Evolutionary conservation across 2,329 filamentous ascomycete genomes (phyloP).

Genomic region (Fusarium agapanthi): DNA sequence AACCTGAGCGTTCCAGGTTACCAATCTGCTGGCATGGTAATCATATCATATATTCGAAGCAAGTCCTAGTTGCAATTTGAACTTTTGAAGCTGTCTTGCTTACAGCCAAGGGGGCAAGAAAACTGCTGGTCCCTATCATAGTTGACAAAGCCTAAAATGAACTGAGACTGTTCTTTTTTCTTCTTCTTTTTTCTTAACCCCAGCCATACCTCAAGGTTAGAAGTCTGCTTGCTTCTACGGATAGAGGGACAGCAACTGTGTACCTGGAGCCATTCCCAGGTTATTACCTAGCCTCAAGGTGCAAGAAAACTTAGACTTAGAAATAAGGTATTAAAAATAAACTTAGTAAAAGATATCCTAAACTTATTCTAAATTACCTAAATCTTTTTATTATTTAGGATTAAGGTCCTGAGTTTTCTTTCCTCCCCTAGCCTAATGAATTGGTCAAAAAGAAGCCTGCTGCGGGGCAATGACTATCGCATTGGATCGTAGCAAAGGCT

Average conservation of each 20-base stretch:
- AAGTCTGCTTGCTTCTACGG: neutral
- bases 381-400: too few relatives aligned
- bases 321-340: too few relatives aligned
- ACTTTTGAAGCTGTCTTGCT: neutral
- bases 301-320: too few relatives aligned
- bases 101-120: neutral
- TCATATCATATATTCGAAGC: neutral
- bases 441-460: neutral
- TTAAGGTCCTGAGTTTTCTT: too few relatives aligned
- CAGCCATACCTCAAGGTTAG: neutral
- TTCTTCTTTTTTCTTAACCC: neutral
- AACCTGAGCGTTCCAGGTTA: neutral
- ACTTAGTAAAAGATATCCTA: too few relatives aligned
- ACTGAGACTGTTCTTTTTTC: neutral
- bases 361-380: too few relatives aligned
- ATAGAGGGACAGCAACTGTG: neutral
- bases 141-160: neutral
- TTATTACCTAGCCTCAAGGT: too few relatives aligned
- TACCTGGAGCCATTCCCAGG: neutral
- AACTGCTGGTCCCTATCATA: neutral
- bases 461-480: conserved; percentile 13
- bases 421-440: neutral
- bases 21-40: neutral
- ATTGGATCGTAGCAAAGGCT: neutral
- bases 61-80: neutral